A percentile compares a stretch with the other conserved stretches of the same genome.
These are phyloP conservation scores for Cyberlindnera mrakii DNA, from an alignment of 805 yeast genomes.

Conservation along the genomic window DNA sequence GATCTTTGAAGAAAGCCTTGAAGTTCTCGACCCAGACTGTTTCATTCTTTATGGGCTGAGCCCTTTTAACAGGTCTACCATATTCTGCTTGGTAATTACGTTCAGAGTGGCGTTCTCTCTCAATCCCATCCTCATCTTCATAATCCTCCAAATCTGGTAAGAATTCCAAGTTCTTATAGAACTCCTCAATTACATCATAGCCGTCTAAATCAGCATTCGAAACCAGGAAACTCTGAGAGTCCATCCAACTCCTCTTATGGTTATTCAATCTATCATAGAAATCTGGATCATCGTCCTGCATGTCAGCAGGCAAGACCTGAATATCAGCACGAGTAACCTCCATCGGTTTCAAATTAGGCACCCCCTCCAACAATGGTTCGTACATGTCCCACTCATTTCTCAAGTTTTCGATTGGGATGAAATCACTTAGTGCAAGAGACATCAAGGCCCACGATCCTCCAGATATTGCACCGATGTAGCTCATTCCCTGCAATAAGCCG, in stretches of 20 bases:
- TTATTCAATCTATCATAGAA: slow-evolving; percentile 20
- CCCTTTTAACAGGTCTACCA: slow-evolving; percentile 1
- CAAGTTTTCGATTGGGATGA: slow-evolving; percentile 31
- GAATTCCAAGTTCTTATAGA: slow-evolving; percentile 17
- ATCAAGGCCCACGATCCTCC: slow-evolving; percentile 77
- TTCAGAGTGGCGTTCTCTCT: neutral
- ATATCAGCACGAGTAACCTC: slow-evolving; percentile 24
- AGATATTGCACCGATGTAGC: slow-evolving; percentile 71
- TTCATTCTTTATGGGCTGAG: slow-evolving; percentile 9
- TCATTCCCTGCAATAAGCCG: slow-evolving; percentile 64
- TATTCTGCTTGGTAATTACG: neutral
- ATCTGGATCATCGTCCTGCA: slow-evolving; percentile 17
- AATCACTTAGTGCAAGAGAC: slow-evolving; percentile 33
- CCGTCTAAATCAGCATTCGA: slow-evolving; percentile 4
- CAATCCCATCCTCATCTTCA: neutral
- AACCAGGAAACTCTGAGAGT: neutral
- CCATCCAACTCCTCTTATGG: slow-evolving; percentile 5
- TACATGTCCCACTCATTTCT: slow-evolving; percentile 36
- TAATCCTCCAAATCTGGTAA: slow-evolving; percentile 7
- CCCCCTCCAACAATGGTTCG: slow-evolving; percentile 47
- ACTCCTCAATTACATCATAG: slow-evolving; percentile 17
- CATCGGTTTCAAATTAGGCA: slow-evolving; percentile 45
- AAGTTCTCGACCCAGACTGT: slow-evolving; percentile 19
- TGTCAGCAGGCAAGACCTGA: slow-evolving; percentile 19
- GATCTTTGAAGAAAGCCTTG: slow-evolving; percentile 20